Percentiles rank a stretch among this genome's conserved stretches.
Conservation (phyloP, 768 basidiomycete genomes). For the Boletus rubroflammeus region DNA sequence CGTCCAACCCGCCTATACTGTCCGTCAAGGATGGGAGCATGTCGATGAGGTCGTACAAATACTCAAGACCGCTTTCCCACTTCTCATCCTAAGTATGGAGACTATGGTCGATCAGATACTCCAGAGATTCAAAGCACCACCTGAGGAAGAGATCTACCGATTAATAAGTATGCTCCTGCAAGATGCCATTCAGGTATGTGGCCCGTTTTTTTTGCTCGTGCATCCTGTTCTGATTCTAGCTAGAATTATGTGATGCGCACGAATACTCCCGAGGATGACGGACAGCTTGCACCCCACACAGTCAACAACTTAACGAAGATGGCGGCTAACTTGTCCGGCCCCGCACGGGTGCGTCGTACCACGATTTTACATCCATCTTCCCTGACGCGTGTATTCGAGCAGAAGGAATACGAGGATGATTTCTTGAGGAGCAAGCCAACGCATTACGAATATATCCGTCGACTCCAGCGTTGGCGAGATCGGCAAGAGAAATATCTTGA, state of each 20-base stretch:
- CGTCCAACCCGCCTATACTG: constrained; percentile 29
- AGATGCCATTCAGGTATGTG: constrained; percentile 77
- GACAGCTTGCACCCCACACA: constrained; percentile 53
- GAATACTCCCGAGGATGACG: constrained; percentile 65
- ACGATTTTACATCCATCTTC: neutral
- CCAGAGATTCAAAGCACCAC: constrained; percentile 79
- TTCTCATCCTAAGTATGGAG: constrained; percentile 92
- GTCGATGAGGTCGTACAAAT: constrained; percentile 93
- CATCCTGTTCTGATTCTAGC: neutral
- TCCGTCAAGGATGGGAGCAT: constrained; percentile 80
- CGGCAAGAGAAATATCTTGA: constrained; percentile 84
- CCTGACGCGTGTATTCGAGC: constrained; percentile 8
- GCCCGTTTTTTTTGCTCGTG: neutral
- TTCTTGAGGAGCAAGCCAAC: constrained; percentile 77
- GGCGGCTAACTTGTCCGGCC: constrained; percentile 53
- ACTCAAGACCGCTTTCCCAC: constrained; percentile 92
- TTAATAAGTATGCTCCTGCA: constrained; percentile 82
- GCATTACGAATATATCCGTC: constrained; percentile 82
- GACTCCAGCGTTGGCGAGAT: constrained; percentile 91
- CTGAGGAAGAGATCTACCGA: constrained; percentile 94
- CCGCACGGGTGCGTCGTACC: constrained; percentile 48
- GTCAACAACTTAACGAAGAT: constrained; percentile 56
- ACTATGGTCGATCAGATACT: constrained; percentile 95
- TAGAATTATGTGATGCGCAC: constrained; percentile 72
- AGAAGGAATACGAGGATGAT: constrained; percentile 91